These are phyloP conservation scores for Acanthamoeba rhysodes DNA, from an alignment of 208 protist genomes.

Conservation along the genomic window DNA sequence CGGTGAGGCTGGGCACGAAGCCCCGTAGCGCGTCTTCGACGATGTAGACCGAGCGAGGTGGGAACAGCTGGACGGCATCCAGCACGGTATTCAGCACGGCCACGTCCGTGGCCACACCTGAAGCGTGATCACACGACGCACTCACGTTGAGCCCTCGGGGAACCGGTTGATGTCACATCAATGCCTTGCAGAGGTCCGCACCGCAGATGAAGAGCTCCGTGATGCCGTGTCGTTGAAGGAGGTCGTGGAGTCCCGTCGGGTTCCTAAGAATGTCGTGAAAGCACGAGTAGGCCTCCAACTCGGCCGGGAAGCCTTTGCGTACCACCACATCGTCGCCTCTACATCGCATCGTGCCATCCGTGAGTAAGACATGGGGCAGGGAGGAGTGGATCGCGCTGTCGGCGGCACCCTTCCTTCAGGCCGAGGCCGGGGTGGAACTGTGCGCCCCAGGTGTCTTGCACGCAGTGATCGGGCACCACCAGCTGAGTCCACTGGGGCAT, in stretches of 20 bases:
- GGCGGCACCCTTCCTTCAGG: neutral
- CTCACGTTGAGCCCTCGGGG: neutral
- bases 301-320: slow-evolving; percentile 54
- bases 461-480: slow-evolving; percentile 91
- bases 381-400: neutral
- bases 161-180: neutral
- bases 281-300: slow-evolving; percentile 63
- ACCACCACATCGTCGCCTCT: neutral
- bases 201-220: slow-evolving; percentile 64
- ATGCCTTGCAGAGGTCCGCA: neutral
- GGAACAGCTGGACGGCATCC: slow-evolving; percentile 51
- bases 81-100: slow-evolving; percentile 62
- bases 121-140: neutral
- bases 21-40: slow-evolving; percentile 57
- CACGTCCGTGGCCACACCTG: slow-evolving; percentile 68
- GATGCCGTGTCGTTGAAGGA: slow-evolving; percentile 41
- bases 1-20: slow-evolving; percentile 50
- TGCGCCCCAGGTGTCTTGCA: slow-evolving; percentile 84
- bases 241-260: neutral
- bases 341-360: too few relatives aligned
- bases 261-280: slow-evolving; percentile 61
- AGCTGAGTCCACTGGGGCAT: slow-evolving; percentile 80
- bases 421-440: slow-evolving; percentile 83
- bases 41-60: neutral
- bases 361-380: neutral